Base-by-base conservation (phyloP, 495 filamentous ascomycete genomes). In the Podospora conica region DNA sequence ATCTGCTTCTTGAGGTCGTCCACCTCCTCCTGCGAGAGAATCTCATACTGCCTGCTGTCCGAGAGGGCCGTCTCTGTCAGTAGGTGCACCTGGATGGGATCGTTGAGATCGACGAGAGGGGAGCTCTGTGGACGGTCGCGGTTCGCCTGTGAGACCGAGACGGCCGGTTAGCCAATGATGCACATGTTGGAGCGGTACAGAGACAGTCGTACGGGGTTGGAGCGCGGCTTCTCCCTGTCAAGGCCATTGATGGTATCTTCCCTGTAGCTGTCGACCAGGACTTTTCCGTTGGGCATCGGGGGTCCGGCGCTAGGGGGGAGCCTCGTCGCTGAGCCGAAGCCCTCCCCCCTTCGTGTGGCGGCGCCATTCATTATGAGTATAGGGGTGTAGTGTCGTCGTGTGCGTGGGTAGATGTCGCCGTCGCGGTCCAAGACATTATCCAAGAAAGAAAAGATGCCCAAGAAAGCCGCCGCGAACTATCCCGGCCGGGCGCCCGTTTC, bases 31-130 rank as follows among this genome's bases (percentile, higher is more conserved):
- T 92, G 87, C 0, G 93, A 92, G 20, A 98, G 80, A 11, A 98
- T 85, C 73, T 95, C 89, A 74, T 86, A 98, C 65, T 86, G 78
- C 70, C 86, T 86, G 75, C 91, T 94, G 76, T 98, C 95, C 54
- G 86, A 85, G 67, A 97, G 86, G 10, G 95, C 95, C 27, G 92
- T 97, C 78, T 97, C 94, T 68, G 94, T 93, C 62, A 98, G 82
- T 18, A 98, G 81, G 76, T 98, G 96, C 77, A 96, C 75, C 66
- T 86, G 83, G 40, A 86, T 82, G 22, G 83, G 78, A 69, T 86
- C 83, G 31, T 81, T 81, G 9, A 85, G 70, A 61, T 86, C 78
- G 65, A 85, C 78, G 15, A 79, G 69, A 29, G 75, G 68, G 27
- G 78, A 76, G 68, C 79, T 81, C 64, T 61, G 31, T 28, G 29